Evolutionary conservation across 768 basidiomycete genomes (phyloP).

Genomic region (Melanogaster broomeanus): DNA sequence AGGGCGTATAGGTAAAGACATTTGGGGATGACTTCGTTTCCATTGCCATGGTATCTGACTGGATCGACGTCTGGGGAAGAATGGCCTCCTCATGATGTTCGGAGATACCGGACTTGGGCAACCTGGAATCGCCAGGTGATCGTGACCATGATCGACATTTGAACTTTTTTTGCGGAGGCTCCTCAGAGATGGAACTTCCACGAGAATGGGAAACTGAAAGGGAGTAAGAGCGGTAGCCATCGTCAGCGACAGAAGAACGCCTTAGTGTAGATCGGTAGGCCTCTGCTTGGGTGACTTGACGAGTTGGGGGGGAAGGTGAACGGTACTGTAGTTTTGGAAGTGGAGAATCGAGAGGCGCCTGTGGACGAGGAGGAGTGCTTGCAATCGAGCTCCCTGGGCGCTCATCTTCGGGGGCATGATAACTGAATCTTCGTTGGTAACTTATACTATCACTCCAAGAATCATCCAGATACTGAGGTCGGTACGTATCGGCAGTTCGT

Average conservation of each 20-base stretch:
- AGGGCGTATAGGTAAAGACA: conserved; percentile 12
- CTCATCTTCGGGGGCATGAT: conserved; percentile 28
- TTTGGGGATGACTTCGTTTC: conserved; percentile 36
- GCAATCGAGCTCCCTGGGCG: conserved; percentile 32
- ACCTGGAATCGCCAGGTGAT: conserved; percentile 46
- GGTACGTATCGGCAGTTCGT: conserved; percentile 49
- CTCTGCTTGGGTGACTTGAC: conserved; percentile 8
- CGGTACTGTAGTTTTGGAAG: conserved; percentile 17
- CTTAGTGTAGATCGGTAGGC: conserved; percentile 2
- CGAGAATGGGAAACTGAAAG: conserved; percentile 25
- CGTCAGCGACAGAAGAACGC: conserved; percentile 6
- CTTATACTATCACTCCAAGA: conserved; percentile 35
- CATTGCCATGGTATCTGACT: conserved; percentile 28
- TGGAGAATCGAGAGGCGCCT: not conserved
- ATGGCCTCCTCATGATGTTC: conserved; percentile 18
- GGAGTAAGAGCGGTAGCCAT: conserved; percentile 16
- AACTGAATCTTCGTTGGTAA: conserved; percentile 18
- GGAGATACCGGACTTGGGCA: conserved; percentile 29
- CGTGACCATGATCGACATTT: conserved; percentile 52
- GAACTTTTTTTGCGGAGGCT: conserved; percentile 33
- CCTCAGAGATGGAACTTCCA: conserved; percentile 29
- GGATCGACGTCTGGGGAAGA: conserved; percentile 19
- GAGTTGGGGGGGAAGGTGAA: conserved; percentile 28
- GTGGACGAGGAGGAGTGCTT: conserved; percentile 32
- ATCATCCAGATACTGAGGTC: conserved; percentile 45